A percentile compares a stretch with the other conserved stretches of the same genome.
phyloP scores from a whole-genome alignment of 352 stramenopile genomes.

The Phytophthora pluvialis region DNA sequence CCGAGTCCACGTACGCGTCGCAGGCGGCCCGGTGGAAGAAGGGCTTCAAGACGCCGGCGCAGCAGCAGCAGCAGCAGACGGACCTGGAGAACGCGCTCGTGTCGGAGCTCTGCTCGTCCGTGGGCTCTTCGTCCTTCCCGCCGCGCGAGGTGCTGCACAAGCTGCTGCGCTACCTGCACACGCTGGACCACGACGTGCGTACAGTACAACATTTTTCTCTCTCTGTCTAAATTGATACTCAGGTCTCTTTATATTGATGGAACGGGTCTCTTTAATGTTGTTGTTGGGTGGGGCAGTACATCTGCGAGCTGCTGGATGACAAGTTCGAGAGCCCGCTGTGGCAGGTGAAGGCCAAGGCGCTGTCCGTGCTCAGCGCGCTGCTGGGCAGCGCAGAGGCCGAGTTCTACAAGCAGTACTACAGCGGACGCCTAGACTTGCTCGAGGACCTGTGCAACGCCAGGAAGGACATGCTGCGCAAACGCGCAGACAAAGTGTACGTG shows the following conservation, averaged over 20 bases:
- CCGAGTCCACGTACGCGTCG: constrained; percentile 73
- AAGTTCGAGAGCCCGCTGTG: constrained; percentile 85
- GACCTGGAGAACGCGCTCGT: constrained; percentile 78
- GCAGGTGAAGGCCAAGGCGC: constrained; percentile 83
- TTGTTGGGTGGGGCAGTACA: constrained; percentile 60
- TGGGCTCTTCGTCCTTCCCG: constrained; percentile 83
- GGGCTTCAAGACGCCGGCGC: constrained; percentile 53
- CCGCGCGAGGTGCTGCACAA: constrained; percentile 82
- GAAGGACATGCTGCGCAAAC: constrained; percentile 80
- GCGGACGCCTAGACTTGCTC: constrained; percentile 50
- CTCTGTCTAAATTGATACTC: constrained; percentile 10
- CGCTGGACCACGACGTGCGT: constrained; percentile 71
- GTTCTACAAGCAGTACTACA: constrained; percentile 80
- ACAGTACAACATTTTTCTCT: not conserved
- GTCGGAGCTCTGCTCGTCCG: constrained; percentile 77
- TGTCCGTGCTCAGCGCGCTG: constrained; percentile 79
- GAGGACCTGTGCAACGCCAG: constrained; percentile 61
- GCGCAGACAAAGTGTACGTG: constrained; percentile 74
- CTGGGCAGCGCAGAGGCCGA: constrained; percentile 60
- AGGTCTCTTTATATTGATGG: constrained; percentile 5
- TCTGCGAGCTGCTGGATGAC: constrained; percentile 85
- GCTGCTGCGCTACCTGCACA: constrained; percentile 72
- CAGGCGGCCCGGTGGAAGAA: constrained; percentile 81
- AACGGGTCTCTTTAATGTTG: not conserved
- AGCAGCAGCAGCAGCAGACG: constrained; percentile 36